Evolutionary conservation across 176 grass and related monocot species (phyloP), one percentile per base, ranked within the genome.

Genomic region (Tuctoria greenei): DNA sequence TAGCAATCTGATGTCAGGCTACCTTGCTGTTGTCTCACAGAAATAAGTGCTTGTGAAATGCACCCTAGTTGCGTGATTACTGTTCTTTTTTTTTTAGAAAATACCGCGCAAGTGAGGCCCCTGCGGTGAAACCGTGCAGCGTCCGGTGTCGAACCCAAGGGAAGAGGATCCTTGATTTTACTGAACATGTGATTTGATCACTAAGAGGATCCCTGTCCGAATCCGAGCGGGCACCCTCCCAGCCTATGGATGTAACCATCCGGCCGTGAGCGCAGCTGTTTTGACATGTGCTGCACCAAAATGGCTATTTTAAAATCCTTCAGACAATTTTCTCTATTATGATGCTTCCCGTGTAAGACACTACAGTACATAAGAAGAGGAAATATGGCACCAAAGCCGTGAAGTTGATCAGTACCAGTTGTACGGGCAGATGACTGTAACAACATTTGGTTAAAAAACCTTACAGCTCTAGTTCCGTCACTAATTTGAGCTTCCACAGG

Each of bases 401-500:
- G 14, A 74, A 16, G 23, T 47, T 74, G 60, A 74, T 73, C 69
- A 66, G 79, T n/a, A 54, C 52, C 34, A 55, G 10, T 72, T 72
- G 5, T 72, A 10, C 26, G n/a, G n/a, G n/a, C n/a, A 35, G 7
- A 34, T 62, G 16, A 7, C 4, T 39, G 40, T 38, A 49, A 35
- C 9, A 25, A 14, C 13, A 31, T 41, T 27, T 31, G 52, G 73
- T 67, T 61, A 61, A 87, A 24, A 61, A 87, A 24, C 62, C 10
- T 43, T 44, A 17, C 31, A 67, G 11, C 45, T 67, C 41, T 59
- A 72, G 23, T 72, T 46, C 21, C 24, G 7, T 18, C 17, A 40
- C 69, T 83, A 83, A 6, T 78, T 81, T 36, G 86, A 85, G 79
- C 94, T 97, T 16, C 79, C 94, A 67, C 88, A 93, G n/a, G 85